Evolutionary conservation across 495 filamentous ascomycete species (phyloP), one percentile per base, ranked within the genome.

Genomic region (Aspergillus indologenus): DNA sequence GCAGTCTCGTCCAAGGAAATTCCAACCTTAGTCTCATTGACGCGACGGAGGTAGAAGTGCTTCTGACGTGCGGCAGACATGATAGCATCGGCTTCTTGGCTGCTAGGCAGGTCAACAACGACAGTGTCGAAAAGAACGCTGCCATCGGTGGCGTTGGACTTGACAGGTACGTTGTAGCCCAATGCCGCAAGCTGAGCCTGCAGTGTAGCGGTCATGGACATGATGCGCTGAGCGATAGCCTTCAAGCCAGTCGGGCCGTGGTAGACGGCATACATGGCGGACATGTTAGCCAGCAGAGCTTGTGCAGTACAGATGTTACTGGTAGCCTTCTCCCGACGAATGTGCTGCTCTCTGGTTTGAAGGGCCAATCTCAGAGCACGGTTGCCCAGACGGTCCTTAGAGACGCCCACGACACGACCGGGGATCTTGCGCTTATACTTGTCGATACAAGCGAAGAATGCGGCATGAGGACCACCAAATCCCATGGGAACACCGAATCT

Each of bases 261-360:
- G 70, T 98, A 98, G 42, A 98, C 83, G n/a, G 92, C 94, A 72
- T 97, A 98, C 75, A 98, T 89, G 52, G 94, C 91, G 64, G 86
- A 95, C 90, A 98, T 97, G 72, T 98, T 98, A 19, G 94, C 94
- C 31, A 98, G 81, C 18, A 98, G 73, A 9, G 94, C 94, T 71
- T 98, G 94, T 7, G 94, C 94, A 20, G 94, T 98, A 75, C 94
- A 98, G 58, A 98, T 96, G 72, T 98, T 98, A 79, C 92, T 96
- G 6, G 94, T 98, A 1, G 94, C 94, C 82, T 98, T 98, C 73
- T 98, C 94, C 66, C 94, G 84, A 64, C 94, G 83, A 71, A 98
- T 98, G 69, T 98, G 94, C 73, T 98, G 94, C 75, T 98, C 94
- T 68, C 94, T 79, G 14, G 94, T 98, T 75, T 98, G 94, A 46